Conservation (phyloP, 2,329 filamentous ascomycete species). For the Monilinia fructigena region DNA sequence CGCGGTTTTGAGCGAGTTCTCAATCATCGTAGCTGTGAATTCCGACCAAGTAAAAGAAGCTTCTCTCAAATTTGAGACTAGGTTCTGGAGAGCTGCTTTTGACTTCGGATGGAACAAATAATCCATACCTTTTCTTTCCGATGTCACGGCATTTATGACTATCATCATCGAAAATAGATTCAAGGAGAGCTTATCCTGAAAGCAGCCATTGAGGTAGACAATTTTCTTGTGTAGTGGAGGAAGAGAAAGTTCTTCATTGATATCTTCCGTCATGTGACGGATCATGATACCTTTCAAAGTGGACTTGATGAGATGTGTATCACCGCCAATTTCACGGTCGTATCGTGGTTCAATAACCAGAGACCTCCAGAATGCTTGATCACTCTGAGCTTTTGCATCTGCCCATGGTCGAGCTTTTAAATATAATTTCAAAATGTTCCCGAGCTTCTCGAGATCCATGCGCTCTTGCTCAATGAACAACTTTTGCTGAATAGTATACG, state of each 20-base stretch:
- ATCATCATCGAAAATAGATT: slow-evolving; percentile 85
- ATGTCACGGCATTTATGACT: slow-evolving; percentile 83
- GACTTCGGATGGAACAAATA: slow-evolving; percentile 86
- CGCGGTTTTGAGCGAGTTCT: slow-evolving; percentile 63
- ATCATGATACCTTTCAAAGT: slow-evolving; percentile 79
- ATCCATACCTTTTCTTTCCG: slow-evolving; percentile 77
- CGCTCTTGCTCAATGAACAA: slow-evolving; percentile 49
- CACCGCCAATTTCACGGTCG: slow-evolving; percentile 52
- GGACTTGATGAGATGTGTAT: slow-evolving; percentile 60
- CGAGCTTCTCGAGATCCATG: slow-evolving; percentile 64
- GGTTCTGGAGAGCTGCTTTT: slow-evolving; percentile 60
- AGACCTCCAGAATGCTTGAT: slow-evolving; percentile 65
- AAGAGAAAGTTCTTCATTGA: slow-evolving; percentile 61
- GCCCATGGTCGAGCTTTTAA: slow-evolving; percentile 78
- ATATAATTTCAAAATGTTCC: slow-evolving; percentile 67
- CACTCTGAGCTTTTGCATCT: slow-evolving; percentile 54
- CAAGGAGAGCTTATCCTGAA: slow-evolving; percentile 77
- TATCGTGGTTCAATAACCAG: slow-evolving; percentile 65
- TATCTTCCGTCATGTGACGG: slow-evolving; percentile 72
- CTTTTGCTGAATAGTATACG: not conserved
- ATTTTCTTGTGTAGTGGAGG: slow-evolving; percentile 71
- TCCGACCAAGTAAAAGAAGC: slow-evolving; percentile 83
- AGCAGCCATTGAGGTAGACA: slow-evolving; percentile 74
- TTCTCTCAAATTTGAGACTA: slow-evolving; percentile 78
- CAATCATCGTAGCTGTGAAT: slow-evolving; percentile 63